Conservation (phyloP, 371 early-diverging fungal species). For the Umbelopsis sp. region DNA sequence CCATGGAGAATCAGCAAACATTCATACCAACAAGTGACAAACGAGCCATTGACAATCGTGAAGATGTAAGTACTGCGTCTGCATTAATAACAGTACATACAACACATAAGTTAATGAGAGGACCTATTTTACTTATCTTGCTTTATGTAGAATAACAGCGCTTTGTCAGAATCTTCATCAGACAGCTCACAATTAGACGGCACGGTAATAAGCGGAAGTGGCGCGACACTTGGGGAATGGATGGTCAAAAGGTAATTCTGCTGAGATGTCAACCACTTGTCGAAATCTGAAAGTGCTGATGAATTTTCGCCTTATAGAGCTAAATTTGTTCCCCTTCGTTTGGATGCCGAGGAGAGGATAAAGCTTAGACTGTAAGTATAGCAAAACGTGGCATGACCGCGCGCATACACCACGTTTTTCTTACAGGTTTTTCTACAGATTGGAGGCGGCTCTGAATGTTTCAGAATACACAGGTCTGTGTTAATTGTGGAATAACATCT, state of each 20-base stretch:
- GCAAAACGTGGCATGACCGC: too few species aligned
- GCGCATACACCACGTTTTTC: too few species aligned
- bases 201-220: conserved; percentile 44
- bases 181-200: conserved; percentile 39
- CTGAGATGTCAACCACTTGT: neutral
- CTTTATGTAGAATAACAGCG: conserved; percentile 19
- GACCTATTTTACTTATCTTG: neutral
- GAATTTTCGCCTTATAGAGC: conserved; percentile 36
- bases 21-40: neutral
- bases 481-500: too few species aligned
- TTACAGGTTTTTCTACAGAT: conserved; percentile 22
- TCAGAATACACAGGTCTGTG: conserved; percentile 61
- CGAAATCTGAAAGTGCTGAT: neutral
- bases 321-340: conserved; percentile 91
- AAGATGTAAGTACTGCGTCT: neutral
- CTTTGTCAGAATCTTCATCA: neutral
- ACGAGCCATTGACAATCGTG: neutral
- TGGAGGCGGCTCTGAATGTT: conserved; percentile 95
- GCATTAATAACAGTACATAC: too few species aligned
- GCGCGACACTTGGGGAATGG: conserved; percentile 69
- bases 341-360: conserved; percentile 87
- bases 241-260: conserved; percentile 66
- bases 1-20: neutral
- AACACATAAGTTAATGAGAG: too few species aligned
- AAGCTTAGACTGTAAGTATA: conserved; percentile 74